Conservation (phyloP, 2,329 filamentous ascomycete species). For the Penicillium sp. region DNA sequence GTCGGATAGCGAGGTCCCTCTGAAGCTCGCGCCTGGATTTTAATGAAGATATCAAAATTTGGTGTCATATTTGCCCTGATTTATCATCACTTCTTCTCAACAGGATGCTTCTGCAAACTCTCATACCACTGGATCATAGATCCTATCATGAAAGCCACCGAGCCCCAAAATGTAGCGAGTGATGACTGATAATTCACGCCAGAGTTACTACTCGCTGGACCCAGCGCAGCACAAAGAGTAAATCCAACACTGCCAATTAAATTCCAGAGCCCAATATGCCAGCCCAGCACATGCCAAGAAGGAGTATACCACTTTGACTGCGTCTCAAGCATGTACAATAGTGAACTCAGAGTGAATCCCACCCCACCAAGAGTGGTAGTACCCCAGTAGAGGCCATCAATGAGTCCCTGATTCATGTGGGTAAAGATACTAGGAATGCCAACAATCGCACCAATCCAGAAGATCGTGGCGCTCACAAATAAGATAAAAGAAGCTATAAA, state of each 20-base stretch:
- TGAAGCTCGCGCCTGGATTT: background rate
- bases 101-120: slow-evolving; percentile 48
- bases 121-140: slow-evolving; percentile 52
- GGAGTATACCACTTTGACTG: slow-evolving; percentile 63
- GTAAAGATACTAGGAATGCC: slow-evolving; percentile 57
- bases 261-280: slow-evolving; percentile 68
- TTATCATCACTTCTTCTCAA: slow-evolving; percentile 62
- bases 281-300: slow-evolving; percentile 56
- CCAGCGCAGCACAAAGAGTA: slow-evolving; percentile 59
- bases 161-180: slow-evolving; percentile 47
- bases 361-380: slow-evolving; percentile 59
- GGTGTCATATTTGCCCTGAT: background rate
- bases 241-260: slow-evolving; percentile 63
- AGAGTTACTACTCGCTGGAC: slow-evolving; percentile 46
- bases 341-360: slow-evolving; percentile 59
- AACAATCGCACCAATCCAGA: slow-evolving; percentile 63
- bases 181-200: slow-evolving; percentile 49
- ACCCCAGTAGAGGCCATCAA: slow-evolving; percentile 59
- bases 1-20: background rate
- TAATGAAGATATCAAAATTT: no score
- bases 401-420: slow-evolving; percentile 47
- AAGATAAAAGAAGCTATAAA: slow-evolving; percentile 61
- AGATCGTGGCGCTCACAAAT: slow-evolving; percentile 59
- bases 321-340: slow-evolving; percentile 65
- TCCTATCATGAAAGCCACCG: slow-evolving; percentile 45